Percentiles rank a stretch among this genome's conserved stretches.
Evolutionary conservation across 805 yeast genomes (phyloP).

Genomic region (Yamadazyma laniorum): DNA sequence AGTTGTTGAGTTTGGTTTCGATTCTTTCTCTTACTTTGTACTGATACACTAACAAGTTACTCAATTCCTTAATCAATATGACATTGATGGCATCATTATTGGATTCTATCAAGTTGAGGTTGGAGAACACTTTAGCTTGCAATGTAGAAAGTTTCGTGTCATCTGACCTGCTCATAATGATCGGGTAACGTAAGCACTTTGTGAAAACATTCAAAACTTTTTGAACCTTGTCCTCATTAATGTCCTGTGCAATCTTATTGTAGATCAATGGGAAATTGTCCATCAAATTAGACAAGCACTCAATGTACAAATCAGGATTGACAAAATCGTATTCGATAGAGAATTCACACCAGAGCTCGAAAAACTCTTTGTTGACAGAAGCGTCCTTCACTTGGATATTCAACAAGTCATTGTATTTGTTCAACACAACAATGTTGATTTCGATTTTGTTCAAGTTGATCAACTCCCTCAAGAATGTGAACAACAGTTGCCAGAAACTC

Average conservation of each 20-base stretch:
- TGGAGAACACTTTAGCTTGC: constrained; percentile 57
- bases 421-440: constrained; percentile 55
- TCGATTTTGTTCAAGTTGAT: constrained; percentile 42
- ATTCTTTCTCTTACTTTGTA: constrained; percentile 60
- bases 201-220: constrained; percentile 58
- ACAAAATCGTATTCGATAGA: constrained; percentile 41
- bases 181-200: constrained; percentile 69
- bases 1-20: constrained; percentile 48
- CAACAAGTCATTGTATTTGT: constrained; percentile 50
- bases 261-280: constrained; percentile 50
- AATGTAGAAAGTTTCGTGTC: constrained; percentile 51
- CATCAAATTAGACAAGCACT: constrained; percentile 56
- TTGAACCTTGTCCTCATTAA: constrained; percentile 39
- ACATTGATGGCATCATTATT: constrained; percentile 35
- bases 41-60: constrained; percentile 54
- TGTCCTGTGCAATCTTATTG: constrained; percentile 28
- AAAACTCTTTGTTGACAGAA: constrained; percentile 30
- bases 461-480: constrained; percentile 47
- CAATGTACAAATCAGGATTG: constrained; percentile 51
- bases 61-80: constrained; percentile 51
- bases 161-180: constrained; percentile 61
- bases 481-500: constrained; percentile 55
- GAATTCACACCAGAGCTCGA: constrained; percentile 49
- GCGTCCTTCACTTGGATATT: constrained; percentile 21
- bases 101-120: constrained; percentile 38